Percentiles rank a stretch among this genome's conserved stretches.
phyloP scores from a whole-genome alignment of 805 yeast genomes.

The Kregervanrija pseudodelftensis region DNA sequence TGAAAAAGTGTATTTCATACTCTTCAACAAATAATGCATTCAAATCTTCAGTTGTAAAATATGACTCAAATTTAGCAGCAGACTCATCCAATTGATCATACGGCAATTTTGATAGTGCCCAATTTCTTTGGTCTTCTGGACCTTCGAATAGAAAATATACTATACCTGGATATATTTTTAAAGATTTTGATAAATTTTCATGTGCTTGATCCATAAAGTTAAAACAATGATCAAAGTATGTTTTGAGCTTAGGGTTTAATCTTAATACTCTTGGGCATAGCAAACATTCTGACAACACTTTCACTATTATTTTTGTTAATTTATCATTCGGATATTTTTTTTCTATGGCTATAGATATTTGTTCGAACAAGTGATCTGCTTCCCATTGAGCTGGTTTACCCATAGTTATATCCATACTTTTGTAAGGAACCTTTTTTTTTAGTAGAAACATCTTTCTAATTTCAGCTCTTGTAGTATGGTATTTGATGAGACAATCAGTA shows the following conservation, averaged over 20 bases:
- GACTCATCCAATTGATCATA: constrained; percentile 11
- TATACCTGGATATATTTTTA: constrained; percentile 38
- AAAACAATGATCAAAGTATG: constrained; percentile 32
- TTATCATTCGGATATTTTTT: constrained; percentile 14
- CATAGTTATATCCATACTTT: constrained; percentile 16
- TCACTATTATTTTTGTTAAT: constrained; percentile 16
- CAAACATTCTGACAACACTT: constrained; percentile 40
- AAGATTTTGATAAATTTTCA: constrained; percentile 15
- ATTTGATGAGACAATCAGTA: constrained; percentile 44
- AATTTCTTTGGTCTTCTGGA: constrained; percentile 33
- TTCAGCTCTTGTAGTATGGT: constrained; percentile 45
- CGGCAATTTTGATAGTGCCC: constrained; percentile 37
- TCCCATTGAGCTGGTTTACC: constrained; percentile 22
- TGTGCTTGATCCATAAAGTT: constrained; percentile 13
- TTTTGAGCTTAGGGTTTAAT: constrained; percentile 27
- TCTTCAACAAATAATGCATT: constrained; percentile 46
- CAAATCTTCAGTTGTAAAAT: constrained; percentile 15
- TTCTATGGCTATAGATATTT: constrained; percentile 12
- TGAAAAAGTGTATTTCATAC: constrained; percentile 41
- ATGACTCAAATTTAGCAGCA: constrained; percentile 5
- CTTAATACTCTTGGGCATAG: constrained; percentile 46
- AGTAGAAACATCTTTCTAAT: constrained; percentile 46
- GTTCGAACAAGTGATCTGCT: constrained; percentile 12
- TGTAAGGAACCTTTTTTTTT: constrained; percentile 32
- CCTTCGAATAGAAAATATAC: constrained; percentile 54